A percentile compares a stretch with the other conserved stretches of the same genome.
Conservation (phyloP, 2,329 filamentous ascomycete species). For the Penicillium occitanis region DNA sequence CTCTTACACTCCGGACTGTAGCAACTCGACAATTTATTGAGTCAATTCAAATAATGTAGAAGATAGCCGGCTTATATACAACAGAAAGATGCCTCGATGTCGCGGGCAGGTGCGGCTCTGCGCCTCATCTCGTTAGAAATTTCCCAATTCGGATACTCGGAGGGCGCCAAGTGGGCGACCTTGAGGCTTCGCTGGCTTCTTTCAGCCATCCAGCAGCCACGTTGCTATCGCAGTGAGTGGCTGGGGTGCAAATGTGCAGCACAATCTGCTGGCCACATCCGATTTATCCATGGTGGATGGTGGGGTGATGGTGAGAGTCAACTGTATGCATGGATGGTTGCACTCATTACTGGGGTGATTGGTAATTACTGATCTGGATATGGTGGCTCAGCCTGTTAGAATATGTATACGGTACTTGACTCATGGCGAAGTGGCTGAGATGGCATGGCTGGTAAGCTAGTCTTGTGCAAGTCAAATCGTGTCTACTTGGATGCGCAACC, state of each 20-base stretch:
- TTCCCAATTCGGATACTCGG: conserved; percentile 8
- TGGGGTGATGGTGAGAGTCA: not conserved
- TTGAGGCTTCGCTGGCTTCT: conserved; percentile 1
- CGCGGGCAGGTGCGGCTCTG: not conserved
- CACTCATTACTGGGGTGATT: not conserved
- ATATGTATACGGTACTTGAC: not conserved
- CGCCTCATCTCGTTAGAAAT: conserved; percentile 14
- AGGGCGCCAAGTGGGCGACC: not conserved
- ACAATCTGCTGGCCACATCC: not conserved
- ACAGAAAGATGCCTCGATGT: not conserved
- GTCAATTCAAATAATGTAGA: too few relatives aligned
- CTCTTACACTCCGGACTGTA: not conserved
- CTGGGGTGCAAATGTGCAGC: not conserved
- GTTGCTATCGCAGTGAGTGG: not conserved
- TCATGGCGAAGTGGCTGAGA: not conserved
- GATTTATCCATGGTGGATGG: not conserved
- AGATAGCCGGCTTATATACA: not conserved
- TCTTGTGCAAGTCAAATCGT: not conserved
- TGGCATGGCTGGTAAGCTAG: not conserved
- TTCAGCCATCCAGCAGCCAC: not conserved
- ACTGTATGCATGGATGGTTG: not conserved
- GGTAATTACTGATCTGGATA: not conserved
- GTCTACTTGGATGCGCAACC: not conserved
- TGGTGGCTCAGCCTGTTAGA: not conserved
- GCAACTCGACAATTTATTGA: not conserved